Evolutionary conservation across 495 filamentous ascomycete genomes (phyloP).

Genomic region (Xylaria acuta): DNA sequence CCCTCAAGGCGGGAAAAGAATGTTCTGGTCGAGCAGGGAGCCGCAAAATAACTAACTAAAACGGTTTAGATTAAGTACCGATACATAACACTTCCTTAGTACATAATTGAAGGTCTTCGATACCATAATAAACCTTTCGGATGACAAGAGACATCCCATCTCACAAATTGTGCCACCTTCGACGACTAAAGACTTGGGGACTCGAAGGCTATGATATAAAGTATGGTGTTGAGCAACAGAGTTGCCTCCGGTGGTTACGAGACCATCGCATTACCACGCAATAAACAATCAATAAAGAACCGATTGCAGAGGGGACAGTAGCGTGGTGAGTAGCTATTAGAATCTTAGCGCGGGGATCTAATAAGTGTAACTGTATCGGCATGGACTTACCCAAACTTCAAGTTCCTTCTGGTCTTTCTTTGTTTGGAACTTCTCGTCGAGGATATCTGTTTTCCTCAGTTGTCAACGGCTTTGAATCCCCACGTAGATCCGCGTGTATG

Average conservation of each 20-base stretch:
- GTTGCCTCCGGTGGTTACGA: not conserved
- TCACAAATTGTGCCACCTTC: not conserved
- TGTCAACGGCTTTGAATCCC: not conserved
- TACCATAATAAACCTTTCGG: not conserved
- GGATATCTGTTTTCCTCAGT: constrained; percentile 7
- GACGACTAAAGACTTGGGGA: not conserved
- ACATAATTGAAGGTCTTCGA: not conserved
- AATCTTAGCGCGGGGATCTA: constrained; percentile 4
- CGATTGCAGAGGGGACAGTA: constrained; percentile 27
- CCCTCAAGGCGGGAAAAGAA: not conserved
- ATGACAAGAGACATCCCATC: not conserved
- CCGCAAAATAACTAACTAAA: not conserved
- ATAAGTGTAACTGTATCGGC: not conserved
- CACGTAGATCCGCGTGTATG: not conserved
- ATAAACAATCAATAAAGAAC: not conserved
- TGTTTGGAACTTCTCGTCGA: constrained; percentile 19
- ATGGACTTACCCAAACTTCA: constrained; percentile 24
- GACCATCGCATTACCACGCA: not conserved
- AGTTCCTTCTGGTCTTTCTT: constrained; percentile 25
- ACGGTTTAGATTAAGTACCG: not conserved
- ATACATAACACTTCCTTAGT: not conserved
- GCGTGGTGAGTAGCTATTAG: constrained; percentile 22
- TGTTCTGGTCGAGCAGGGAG: not conserved
- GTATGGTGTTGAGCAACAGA: not conserved
- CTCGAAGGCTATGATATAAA: not conserved